phyloP scores from a whole-genome alignment of 2,329 filamentous ascomycete species.

The Apiospora kogelbergensis region DNA sequence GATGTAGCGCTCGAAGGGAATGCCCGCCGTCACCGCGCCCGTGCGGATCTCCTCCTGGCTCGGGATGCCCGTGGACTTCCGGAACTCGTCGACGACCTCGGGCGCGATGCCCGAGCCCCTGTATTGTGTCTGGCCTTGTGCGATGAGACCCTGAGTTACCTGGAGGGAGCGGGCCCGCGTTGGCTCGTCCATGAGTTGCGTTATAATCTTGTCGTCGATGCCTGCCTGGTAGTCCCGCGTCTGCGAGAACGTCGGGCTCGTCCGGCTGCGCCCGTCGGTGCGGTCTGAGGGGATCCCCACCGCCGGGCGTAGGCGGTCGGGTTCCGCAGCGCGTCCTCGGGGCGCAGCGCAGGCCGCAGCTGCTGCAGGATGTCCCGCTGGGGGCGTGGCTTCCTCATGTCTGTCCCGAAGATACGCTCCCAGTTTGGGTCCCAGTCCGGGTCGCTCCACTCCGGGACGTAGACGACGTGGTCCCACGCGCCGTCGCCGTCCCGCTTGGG shows the following conservation, averaged over 20 bases:
- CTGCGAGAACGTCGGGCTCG: conserved; percentile 24
- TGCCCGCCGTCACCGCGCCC: not conserved
- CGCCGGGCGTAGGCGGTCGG: conserved; percentile 26
- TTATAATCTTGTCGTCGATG: conserved; percentile 20
- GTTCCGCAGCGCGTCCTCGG: conserved; percentile 17
- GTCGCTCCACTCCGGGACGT: conserved; percentile 26
- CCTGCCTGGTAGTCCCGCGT: conserved; percentile 21
- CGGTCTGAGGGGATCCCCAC: conserved; percentile 27
- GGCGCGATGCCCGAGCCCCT: conserved; percentile 17
- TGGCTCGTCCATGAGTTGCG: conserved; percentile 9
- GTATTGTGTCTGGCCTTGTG: not conserved
- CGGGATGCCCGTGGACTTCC: conserved; percentile 11
- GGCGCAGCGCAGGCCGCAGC: conserved; percentile 24
- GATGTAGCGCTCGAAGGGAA: conserved; percentile 21
- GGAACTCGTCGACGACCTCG: conserved; percentile 17
- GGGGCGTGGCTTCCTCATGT: conserved; percentile 12
- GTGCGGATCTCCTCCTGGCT: conserved; percentile 11
- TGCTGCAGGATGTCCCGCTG: not conserved
- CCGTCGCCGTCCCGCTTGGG: conserved; percentile 12
- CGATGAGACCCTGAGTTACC: not conserved
- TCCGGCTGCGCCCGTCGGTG: conserved; percentile 26
- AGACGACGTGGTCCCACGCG: conserved; percentile 18
- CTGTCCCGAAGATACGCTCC: not conserved
- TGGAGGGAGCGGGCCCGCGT: not conserved
- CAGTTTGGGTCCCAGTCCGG: conserved; percentile 19